Conservation (phyloP, 345 rosid species). For the Theobroma cacao region DNA sequence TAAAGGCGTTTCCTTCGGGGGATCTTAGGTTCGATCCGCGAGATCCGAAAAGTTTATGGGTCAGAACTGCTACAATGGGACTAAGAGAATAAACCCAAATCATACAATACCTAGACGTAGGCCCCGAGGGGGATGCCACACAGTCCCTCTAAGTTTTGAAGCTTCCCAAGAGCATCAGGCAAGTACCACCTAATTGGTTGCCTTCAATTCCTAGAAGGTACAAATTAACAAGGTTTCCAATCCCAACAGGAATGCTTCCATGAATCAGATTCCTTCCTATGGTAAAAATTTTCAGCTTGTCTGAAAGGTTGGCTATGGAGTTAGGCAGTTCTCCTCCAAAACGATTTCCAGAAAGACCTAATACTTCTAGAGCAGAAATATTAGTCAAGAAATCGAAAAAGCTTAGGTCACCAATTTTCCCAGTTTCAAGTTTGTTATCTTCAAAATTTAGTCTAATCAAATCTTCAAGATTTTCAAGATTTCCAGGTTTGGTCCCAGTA, state of each 20-base stretch:
- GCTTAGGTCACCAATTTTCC: conserved; percentile 16
- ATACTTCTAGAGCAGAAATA: conserved; percentile 20
- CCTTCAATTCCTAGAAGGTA: neutral
- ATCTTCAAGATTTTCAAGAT: conserved; percentile 10
- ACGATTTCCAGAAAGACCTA: conserved; percentile 4
- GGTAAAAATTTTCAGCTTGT: neutral
- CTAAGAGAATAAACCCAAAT: neutral
- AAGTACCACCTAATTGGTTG: conserved; percentile 11
- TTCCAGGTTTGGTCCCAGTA: conserved; percentile 5
- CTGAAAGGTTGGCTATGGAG: conserved; percentile 5
- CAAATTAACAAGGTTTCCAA: conserved; percentile 20
- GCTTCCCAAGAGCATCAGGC: conserved; percentile 14
- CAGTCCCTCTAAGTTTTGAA: conserved; percentile 11
- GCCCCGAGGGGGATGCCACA: too few relatives aligned
- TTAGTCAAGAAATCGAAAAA: conserved; percentile 28
- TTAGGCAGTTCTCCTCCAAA: conserved; percentile 31
- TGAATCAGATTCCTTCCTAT: neutral
- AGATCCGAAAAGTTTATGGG: too few relatives aligned
- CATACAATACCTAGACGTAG: too few relatives aligned
- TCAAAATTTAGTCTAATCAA: conserved; percentile 27
- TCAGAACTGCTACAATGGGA: conserved; percentile 9
- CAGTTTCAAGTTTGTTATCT: conserved; percentile 17
- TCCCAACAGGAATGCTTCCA: conserved; percentile 21
- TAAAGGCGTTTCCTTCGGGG: too few relatives aligned
- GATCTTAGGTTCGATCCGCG: too few relatives aligned